Evolutionary conservation across 2,329 filamentous ascomycete genomes (phyloP), one percentile per base, ranked within the genome.

Genomic region (Colletotrichum higginsianum): DNA sequence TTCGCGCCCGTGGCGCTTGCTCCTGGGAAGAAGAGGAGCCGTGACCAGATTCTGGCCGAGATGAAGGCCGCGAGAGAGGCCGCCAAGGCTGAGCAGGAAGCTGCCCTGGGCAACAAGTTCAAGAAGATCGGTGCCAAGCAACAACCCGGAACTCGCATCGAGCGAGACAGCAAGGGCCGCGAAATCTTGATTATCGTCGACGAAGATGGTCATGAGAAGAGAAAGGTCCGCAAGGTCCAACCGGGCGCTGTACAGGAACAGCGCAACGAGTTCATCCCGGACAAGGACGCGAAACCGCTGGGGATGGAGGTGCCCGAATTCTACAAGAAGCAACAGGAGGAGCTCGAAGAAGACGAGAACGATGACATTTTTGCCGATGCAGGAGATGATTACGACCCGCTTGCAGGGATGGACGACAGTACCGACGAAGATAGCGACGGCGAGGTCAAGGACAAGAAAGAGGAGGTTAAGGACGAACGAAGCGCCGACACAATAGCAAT

Each of bases 1-100:
- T 80, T 92, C 65, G 88, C 90, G 7, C 87, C 87, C 0, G 82
- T 86, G 1, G 75, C 86, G 1, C 79, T 88, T 15, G 86, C 83
- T 2, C 82, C 88, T 0, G 89, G 90, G 0, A 89, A 87, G 78
- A 92, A 92, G 76, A 83, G 91, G 73, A 90, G 89, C 26, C 84
- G 91, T 70, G 87, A 92, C 75, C 91, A 93, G 75, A 91, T 93
- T 50, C 74, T 93, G 56, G 91, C 91, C 1, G 90, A 92, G 64
- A 80, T 93, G 76, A 93, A 91, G 77, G 90, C 90, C 1, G 84
- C 89, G 2, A 84, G 91, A 71, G 84, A 87, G 65, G 90, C 90
- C 1, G 89, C 90, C 30, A 90, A 90, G 75, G 85, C 85, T 0
- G 81, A 86, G 72, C 79, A 84, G 67, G 85, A 87, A 62, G 86